phyloP scores from a whole-genome alignment of 192 early-diverging fungal genomes.

The Coemansia sp. region DNA sequence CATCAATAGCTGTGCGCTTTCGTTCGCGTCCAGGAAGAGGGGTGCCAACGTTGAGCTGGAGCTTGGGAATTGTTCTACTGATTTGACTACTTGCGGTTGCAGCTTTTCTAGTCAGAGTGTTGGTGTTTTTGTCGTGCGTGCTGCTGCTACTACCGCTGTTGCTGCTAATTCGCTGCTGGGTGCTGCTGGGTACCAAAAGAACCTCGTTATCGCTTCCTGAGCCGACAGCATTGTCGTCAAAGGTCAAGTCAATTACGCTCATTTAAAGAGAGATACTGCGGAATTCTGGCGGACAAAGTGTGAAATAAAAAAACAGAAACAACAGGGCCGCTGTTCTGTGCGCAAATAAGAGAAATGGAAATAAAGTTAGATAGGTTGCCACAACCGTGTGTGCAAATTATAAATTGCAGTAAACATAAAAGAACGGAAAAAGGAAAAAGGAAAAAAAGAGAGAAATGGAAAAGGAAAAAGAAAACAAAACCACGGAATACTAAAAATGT shows the following conservation, averaged over 20 bases:
- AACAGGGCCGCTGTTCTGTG: background rate
- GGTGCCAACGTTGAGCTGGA: slow-evolving; percentile 11
- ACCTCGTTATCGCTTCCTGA: background rate
- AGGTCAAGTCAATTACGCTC: slow-evolving; percentile 44
- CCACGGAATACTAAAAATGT: background rate
- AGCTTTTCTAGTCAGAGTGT: background rate
- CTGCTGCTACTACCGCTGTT: no score
- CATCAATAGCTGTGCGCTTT: slow-evolving; percentile 11
- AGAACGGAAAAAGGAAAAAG: slow-evolving; percentile 1
- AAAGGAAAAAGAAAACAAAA: slow-evolving; percentile 1
- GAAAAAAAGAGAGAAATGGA: background rate
- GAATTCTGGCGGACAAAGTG: background rate
- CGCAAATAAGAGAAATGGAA: background rate
- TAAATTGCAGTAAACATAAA: background rate
- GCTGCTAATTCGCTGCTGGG: background rate
- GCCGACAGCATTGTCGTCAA: slow-evolving; percentile 29
- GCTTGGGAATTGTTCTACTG: background rate
- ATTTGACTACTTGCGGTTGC: background rate
- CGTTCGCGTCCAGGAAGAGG: slow-evolving; percentile 25
- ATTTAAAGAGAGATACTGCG: slow-evolving; percentile 4
- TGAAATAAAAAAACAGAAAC: background rate
- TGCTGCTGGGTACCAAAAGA: background rate
- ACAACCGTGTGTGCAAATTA: background rate
- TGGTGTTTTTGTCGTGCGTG: background rate
- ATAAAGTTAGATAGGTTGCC: background rate